Evolutionary conservation across 495 filamentous ascomycete species (phyloP).

Genomic region (Talaromyces nanjingensis): DNA sequence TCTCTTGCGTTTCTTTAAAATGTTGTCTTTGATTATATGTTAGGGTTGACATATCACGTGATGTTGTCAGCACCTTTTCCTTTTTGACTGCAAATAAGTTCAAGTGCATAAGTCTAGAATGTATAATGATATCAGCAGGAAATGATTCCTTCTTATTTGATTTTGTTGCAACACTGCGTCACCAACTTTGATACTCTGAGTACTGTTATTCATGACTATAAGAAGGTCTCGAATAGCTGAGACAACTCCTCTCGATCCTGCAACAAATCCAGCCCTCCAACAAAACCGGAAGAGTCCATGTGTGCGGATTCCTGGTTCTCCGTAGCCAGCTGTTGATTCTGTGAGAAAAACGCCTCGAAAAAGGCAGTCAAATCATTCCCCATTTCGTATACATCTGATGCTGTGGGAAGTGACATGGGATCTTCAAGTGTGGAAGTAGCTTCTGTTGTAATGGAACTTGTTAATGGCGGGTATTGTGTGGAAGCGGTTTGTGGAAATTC

Average conservation of each 20-base stretch:
- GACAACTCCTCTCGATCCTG: not conserved
- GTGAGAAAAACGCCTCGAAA: not conserved
- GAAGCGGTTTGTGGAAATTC: not conserved
- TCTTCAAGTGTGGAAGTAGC: not conserved
- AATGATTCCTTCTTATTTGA: not conserved
- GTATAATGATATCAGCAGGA: not conserved
- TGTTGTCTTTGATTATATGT: constrained; percentile 14
- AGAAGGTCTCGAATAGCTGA: not conserved
- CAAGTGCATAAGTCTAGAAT: not conserved
- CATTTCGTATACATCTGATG: not conserved
- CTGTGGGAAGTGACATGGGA: not conserved
- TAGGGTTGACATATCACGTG: constrained; percentile 20
- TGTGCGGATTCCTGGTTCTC: not conserved
- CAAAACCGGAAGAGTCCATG: not conserved
- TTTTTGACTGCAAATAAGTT: not conserved
- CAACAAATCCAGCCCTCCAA: not conserved
- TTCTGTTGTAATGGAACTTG: not conserved
- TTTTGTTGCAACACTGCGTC: not conserved
- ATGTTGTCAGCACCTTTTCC: not conserved
- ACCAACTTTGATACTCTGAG: too few relatives aligned
- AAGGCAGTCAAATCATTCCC: not conserved
- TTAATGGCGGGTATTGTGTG: not conserved
- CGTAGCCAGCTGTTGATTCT: not conserved
- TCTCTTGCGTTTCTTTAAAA: constrained; percentile 8
- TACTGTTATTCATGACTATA: not conserved